phyloP scores from a whole-genome alignment of 2,329 filamentous ascomycete species.

The Plenodomus biglobosus region DNA sequence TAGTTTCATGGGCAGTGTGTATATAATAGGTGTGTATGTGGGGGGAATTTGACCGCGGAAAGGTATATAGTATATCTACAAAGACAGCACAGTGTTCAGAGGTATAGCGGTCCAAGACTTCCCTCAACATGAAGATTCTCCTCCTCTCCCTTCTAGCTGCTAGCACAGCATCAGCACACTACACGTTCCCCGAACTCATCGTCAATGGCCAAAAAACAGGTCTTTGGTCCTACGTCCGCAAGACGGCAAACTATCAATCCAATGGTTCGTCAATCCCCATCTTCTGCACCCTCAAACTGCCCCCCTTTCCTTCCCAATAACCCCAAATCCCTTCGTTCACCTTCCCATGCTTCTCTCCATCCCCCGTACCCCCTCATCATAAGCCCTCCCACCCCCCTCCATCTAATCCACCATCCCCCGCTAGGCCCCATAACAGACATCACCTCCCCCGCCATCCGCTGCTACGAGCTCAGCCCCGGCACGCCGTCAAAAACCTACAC shows the following conservation, averaged over 20 bases:
- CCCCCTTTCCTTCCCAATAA: background rate
- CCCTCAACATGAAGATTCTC: conserved; percentile 32
- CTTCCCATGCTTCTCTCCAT: background rate
- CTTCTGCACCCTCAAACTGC: conserved; percentile 17
- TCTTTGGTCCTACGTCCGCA: conserved; percentile 41
- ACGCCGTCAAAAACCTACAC: conserved; percentile 17
- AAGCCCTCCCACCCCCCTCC: background rate
- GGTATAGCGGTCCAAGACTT: no score
- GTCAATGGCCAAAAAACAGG: conserved; percentile 22
- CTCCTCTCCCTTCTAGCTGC: conserved; percentile 23
- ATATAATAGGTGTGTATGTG: background rate
- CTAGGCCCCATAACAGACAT: conserved; percentile 28
- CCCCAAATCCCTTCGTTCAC: conserved; percentile 1
- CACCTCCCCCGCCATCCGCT: conserved; percentile 34
- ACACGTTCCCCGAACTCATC: conserved; percentile 38
- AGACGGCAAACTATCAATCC: conserved; percentile 40
- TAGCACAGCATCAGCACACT: conserved; percentile 33
- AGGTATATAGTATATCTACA: no score
- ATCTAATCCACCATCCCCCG: no score
- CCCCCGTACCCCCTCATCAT: conserved; percentile 3
- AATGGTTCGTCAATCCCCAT: conserved; percentile 24
- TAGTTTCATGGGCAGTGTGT: no score
- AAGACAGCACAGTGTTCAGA: no score
- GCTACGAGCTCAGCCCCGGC: conserved; percentile 34
- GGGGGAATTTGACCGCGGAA: no score